These are phyloP conservation scores for Xylaria hypoxylon DNA, from an alignment of 2,329 filamentous ascomycete genomes.

Conservation along the genomic window DNA sequence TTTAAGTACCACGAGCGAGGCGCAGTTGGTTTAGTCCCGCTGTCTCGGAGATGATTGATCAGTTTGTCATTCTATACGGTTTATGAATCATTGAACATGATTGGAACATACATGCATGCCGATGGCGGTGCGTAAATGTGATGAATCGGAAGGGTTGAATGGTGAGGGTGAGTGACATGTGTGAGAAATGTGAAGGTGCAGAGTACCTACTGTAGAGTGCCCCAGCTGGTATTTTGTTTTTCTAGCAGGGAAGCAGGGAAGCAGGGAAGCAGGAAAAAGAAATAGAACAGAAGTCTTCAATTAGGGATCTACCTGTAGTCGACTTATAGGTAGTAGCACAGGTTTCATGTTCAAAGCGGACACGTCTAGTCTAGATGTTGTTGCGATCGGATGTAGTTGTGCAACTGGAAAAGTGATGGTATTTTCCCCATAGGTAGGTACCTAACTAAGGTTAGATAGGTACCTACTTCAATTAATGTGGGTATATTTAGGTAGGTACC, in stretches of 20 bases:
- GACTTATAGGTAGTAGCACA: background rate
- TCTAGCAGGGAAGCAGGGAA: background rate
- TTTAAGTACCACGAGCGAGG: slow-evolving; percentile 5
- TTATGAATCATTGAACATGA: background rate
- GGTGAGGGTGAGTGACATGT: slow-evolving; percentile 2
- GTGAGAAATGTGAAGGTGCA: background rate
- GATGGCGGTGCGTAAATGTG: slow-evolving; percentile 6
- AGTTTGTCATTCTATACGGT: background rate
- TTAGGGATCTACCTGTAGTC: background rate
- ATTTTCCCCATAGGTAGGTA: too few species aligned
- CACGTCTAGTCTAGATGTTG: background rate
- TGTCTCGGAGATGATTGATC: background rate
- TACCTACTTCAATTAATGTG: too few species aligned
- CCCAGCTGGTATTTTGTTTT: background rate
- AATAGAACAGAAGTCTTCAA: background rate
- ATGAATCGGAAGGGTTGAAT: background rate
- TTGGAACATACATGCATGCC: background rate
- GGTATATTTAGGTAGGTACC: too few species aligned
- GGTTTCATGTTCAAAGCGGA: background rate
- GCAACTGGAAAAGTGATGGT: too few species aligned
- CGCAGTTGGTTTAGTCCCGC: background rate
- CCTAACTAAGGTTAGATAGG: too few species aligned
- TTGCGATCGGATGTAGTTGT: background rate
- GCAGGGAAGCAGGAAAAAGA: background rate
- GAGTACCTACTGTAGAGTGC: too few species aligned